Conservation (phyloP, 1,139 yeast species). For the Diutina catenulata region DNA sequence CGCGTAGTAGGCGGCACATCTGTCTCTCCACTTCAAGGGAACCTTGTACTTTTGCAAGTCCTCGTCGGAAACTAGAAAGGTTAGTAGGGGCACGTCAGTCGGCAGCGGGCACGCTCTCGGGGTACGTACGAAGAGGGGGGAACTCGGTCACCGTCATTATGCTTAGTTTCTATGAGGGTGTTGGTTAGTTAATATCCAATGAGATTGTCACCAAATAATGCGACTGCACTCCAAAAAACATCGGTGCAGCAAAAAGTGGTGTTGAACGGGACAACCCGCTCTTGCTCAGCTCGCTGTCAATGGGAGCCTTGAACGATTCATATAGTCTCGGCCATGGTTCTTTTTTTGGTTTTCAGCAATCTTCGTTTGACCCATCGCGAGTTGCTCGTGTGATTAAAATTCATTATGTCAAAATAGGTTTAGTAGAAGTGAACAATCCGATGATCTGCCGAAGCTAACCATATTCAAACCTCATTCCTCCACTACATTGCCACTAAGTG, state of each 20-base stretch:
- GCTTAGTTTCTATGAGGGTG: conserved; percentile 6
- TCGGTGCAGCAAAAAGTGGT: neutral
- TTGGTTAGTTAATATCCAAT: conserved; percentile 10
- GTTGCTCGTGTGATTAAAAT: too few relatives aligned
- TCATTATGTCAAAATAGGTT: too few relatives aligned
- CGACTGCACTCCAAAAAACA: neutral
- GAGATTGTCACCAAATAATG: conserved; percentile 8
- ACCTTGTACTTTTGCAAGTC: conserved; percentile 75
- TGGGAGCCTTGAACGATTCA: too few relatives aligned
- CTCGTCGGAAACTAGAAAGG: conserved; percentile 58
- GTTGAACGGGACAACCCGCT: neutral
- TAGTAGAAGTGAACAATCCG: too few relatives aligned
- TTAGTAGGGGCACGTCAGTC: conserved; percentile 8
- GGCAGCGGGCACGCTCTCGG: too few relatives aligned
- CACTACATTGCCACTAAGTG: too few relatives aligned
- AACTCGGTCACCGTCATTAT: conserved; percentile 35
- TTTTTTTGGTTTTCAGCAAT: too few relatives aligned
- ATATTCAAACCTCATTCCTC: too few relatives aligned
- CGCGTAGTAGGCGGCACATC: conserved; percentile 74
- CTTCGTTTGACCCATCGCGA: too few relatives aligned
- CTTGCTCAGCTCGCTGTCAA: too few relatives aligned
- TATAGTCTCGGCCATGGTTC: too few relatives aligned
- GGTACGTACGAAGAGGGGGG: conserved; percentile 41
- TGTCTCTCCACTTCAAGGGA: conserved; percentile 75
- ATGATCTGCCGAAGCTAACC: too few relatives aligned